A percentile compares a stretch with the other conserved stretches of the same genome.
Conservation (phyloP, 352 stramenopile genomes). For the Blastocystis sp. region DNA sequence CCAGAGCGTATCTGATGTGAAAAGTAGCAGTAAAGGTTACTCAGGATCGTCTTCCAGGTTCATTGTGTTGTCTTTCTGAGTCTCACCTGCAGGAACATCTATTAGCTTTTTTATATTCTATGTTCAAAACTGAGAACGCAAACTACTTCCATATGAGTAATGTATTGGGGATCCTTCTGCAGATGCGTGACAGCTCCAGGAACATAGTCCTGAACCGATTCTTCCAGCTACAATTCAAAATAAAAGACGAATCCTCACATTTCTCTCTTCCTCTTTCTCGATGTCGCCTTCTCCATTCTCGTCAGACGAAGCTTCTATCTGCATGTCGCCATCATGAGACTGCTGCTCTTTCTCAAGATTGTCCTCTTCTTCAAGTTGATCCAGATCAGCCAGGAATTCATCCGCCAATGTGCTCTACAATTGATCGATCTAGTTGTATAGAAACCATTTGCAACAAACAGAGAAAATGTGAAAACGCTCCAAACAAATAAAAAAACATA, state of each 20-base stretch:
- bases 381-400: constrained; percentile 79
- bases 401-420: constrained; percentile 69
- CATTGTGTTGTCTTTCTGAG: constrained; percentile 64
- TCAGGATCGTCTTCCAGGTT: constrained; percentile 64
- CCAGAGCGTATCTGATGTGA: constrained; percentile 71
- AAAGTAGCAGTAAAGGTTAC: constrained; percentile 26
- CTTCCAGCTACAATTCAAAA: not conserved
- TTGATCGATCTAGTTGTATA: not conserved
- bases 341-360: constrained; percentile 70
- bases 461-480: not conserved
- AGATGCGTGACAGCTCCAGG: constrained; percentile 41
- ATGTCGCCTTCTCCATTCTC: constrained; percentile 38
- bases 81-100: not conserved
- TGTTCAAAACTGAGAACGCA: not conserved
- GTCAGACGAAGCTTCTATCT: constrained; percentile 62
- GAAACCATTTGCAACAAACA: constrained; percentile 3
- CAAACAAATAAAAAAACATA: constrained; percentile 14
- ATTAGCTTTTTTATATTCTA: constrained; percentile 57
- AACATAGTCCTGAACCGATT: not conserved
- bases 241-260: not conserved
- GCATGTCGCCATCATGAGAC: constrained; percentile 69
- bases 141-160: constrained; percentile 38
- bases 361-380: constrained; percentile 76
- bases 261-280: constrained; percentile 39
- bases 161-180: not conserved